A percentile compares a stretch with the other conserved stretches of the same genome.
These are phyloP conservation scores for Pestalotiopsis sp. DNA, from an alignment of 2,329 filamentous ascomycete genomes.

Conservation along the genomic window DNA sequence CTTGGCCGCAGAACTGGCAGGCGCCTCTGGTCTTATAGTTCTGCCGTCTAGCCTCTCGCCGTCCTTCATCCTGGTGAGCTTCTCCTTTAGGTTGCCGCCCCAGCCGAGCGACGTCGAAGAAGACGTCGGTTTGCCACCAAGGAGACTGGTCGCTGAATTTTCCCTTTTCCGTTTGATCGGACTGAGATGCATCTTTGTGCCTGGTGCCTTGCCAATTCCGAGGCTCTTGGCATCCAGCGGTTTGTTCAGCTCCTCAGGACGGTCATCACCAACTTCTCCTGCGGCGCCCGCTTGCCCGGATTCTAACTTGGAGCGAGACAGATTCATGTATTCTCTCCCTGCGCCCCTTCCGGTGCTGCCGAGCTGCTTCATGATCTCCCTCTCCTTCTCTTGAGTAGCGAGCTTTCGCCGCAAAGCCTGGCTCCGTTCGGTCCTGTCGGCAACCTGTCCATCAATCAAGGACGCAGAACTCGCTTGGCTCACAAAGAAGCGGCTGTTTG, in stretches of 20 bases:
- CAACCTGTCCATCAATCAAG: constrained; percentile 61
- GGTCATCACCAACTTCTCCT: constrained; percentile 1
- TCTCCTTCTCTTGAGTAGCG: constrained; percentile 68
- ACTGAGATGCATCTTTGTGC: constrained; percentile 53
- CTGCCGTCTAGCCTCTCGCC: constrained; percentile 48
- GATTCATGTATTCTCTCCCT: constrained; percentile 69
- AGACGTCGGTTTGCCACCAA: constrained; percentile 32
- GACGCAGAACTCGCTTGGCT: constrained; percentile 54
- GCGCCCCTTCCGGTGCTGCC: constrained; percentile 63
- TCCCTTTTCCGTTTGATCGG: constrained; percentile 62
- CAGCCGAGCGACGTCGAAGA: constrained; percentile 46
- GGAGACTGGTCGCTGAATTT: constrained; percentile 36
- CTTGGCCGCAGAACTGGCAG: not conserved
- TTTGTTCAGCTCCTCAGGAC: constrained; percentile 25
- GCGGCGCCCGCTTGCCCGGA: constrained; percentile 13
- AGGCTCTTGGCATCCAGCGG: constrained; percentile 45
- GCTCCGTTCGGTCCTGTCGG: constrained; percentile 60
- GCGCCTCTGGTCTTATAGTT: constrained; percentile 28
- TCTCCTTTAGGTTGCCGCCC: constrained; percentile 55
- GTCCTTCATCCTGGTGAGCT: constrained; percentile 62
- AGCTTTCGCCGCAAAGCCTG: constrained; percentile 67
- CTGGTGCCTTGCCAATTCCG: constrained; percentile 37
- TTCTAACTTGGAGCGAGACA: constrained; percentile 14
- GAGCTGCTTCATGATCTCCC: constrained; percentile 69
- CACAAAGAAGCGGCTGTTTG: constrained; percentile 58